Percentiles rank a stretch among this genome's conserved stretches.
These are phyloP conservation scores for Orbilia ellipsospora DNA, from an alignment of 2,329 filamentous ascomycete species.

Conservation along the genomic window DNA sequence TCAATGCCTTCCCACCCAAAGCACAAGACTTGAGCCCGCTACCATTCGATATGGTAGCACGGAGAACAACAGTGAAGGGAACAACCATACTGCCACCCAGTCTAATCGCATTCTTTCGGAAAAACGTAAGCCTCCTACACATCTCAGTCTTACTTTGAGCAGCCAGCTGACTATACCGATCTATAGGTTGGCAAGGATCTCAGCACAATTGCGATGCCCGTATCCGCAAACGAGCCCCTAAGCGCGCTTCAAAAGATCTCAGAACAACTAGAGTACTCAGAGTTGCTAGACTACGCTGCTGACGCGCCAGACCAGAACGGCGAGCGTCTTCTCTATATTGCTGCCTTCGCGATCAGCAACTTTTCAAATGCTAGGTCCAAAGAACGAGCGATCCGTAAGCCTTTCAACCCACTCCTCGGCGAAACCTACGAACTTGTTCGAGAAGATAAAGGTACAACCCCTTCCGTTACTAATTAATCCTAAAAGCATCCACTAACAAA, in stretches of 20 bases:
- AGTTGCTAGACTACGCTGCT: slow-evolving; percentile 80
- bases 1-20: slow-evolving; percentile 66
- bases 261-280: slow-evolving; percentile 90
- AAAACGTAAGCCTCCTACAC: slow-evolving; percentile 74
- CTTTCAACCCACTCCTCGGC: slow-evolving; percentile 95
- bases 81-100: slow-evolving; percentile 85
- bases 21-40: slow-evolving; percentile 72
- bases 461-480: not conserved
- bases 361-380: slow-evolving; percentile 85
- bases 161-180: not conserved
- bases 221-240: slow-evolving; percentile 91
- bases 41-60: slow-evolving; percentile 74
- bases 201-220: slow-evolving; percentile 96
- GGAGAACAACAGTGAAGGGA: slow-evolving; percentile 76
- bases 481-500: not conserved
- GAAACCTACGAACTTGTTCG: slow-evolving; percentile 95
- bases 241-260: slow-evolving; percentile 88
- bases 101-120: slow-evolving; percentile 91
- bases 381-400: slow-evolving; percentile 92
- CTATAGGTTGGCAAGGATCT: slow-evolving; percentile 79
- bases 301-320: slow-evolving; percentile 68
- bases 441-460: slow-evolving; percentile 75
- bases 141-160: not conserved
- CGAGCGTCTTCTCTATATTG: slow-evolving; percentile 83
- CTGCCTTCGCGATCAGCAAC: slow-evolving; percentile 89